A percentile compares a stretch with the other conserved stretches of the same genome.
Conservation (phyloP, 345 rosid genomes). For the Dimocarpus longan region DNA sequence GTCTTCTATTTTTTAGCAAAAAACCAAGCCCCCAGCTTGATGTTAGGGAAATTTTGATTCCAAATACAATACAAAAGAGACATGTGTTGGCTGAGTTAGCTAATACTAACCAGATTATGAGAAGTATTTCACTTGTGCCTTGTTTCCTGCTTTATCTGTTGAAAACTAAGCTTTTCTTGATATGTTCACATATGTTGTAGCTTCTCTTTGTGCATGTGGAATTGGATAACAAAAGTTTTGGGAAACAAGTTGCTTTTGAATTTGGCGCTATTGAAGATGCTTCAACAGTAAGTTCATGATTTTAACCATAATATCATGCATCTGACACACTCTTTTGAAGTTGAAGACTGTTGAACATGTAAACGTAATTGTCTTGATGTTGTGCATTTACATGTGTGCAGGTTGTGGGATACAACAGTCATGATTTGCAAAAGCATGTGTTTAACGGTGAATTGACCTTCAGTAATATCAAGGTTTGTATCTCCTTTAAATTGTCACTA, state of each 20-base stretch:
- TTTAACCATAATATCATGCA: neutral
- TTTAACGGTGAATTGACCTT: neutral
- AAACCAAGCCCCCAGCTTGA: too few species aligned
- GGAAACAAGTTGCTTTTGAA: neutral
- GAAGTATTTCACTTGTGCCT: too few species aligned
- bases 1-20: too few species aligned
- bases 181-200: neutral
- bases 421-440: neutral
- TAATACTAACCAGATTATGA: too few species aligned
- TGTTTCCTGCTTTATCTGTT: neutral
- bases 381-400: neutral
- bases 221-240: neutral
- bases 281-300: neutral
- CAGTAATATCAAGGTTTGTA: constrained; percentile 15
- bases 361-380: neutral
- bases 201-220: constrained; percentile 14
- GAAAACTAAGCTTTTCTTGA: neutral
- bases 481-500: neutral
- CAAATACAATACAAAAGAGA: too few species aligned
- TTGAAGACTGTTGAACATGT: neutral
- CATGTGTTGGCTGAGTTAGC: too few species aligned
- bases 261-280: neutral
- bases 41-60: too few species aligned
- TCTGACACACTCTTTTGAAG: neutral
- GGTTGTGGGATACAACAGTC: neutral